phyloP scores from a whole-genome alignment of 257 asterid genomes.

The Hygrophila difformis region DNA sequence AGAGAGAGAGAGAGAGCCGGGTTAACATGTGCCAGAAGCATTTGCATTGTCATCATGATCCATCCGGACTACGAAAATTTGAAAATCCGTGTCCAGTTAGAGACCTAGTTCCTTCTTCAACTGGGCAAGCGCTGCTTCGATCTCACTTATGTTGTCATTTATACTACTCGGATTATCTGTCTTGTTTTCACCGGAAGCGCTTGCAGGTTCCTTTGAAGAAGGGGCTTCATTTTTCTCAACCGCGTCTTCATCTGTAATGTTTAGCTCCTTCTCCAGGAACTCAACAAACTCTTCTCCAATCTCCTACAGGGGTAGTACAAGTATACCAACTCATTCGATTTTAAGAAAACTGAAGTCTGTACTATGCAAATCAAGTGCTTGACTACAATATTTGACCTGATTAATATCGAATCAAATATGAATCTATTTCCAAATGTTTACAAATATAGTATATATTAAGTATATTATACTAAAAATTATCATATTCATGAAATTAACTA shows the following conservation, averaged over 20 bases:
- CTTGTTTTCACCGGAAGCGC: conserved; percentile 17
- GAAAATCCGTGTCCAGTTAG: conserved; percentile 11
- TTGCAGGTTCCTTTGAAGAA: conserved; percentile 24
- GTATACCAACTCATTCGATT: too few species aligned
- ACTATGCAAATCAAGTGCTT: too few species aligned
- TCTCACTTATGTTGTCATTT: conserved; percentile 62
- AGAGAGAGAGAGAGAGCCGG: too few species aligned
- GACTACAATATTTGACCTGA: too few species aligned
- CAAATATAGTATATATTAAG: too few species aligned
- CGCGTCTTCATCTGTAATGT: conserved; percentile 39
- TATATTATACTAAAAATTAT: too few species aligned
- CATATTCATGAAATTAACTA: too few species aligned
- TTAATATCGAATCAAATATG: too few species aligned
- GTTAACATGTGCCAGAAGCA: too few species aligned
- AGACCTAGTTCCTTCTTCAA: conserved; percentile 81
- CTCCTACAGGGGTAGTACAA: conserved; percentile 44
- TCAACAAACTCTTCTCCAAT: conserved; percentile 95
- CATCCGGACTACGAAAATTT: not conserved
- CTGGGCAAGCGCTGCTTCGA: conserved; percentile 78
- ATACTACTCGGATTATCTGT: conserved; percentile 26
- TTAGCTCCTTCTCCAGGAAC: conserved; percentile 85
- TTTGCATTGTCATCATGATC: not conserved
- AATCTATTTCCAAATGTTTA: too few species aligned
- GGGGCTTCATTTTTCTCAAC: conserved; percentile 19
- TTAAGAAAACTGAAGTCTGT: too few species aligned